Percentiles rank a stretch among this genome's conserved stretches.
phyloP scores from a whole-genome alignment of 2,329 filamentous ascomycete species.

The Fusarium heterosporum region DNA sequence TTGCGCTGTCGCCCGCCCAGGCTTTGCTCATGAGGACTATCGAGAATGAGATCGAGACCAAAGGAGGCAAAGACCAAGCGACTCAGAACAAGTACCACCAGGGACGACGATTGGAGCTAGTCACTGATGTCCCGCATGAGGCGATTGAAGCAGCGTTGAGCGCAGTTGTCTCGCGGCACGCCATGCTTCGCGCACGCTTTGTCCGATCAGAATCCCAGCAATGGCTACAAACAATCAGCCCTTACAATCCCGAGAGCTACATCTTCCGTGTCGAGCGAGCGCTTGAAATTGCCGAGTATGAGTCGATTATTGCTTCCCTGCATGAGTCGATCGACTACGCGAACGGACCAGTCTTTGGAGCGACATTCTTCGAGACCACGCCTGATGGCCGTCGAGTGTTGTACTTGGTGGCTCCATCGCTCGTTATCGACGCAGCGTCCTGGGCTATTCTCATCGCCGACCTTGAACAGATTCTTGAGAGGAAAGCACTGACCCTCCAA shows the following conservation, averaged over 20 bases:
- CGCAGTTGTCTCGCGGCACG: slow-evolving; percentile 11
- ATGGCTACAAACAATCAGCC: slow-evolving; percentile 13
- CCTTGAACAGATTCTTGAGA: slow-evolving; percentile 12
- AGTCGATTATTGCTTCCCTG: slow-evolving; percentile 8
- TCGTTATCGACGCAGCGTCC: slow-evolving; percentile 12
- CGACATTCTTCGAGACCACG: slow-evolving; percentile 11
- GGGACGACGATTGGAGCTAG: slow-evolving; percentile 9
- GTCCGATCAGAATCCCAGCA: slow-evolving; percentile 12
- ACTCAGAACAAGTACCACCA: slow-evolving; percentile 10
- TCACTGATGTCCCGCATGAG: slow-evolving; percentile 8
- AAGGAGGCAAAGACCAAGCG: slow-evolving; percentile 11
- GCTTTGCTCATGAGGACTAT: slow-evolving; percentile 12
- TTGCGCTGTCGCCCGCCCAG: slow-evolving; percentile 9
- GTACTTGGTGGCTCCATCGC: slow-evolving; percentile 9
- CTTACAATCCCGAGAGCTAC: slow-evolving; percentile 10
- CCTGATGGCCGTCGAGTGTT: slow-evolving; percentile 9
- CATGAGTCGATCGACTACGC: slow-evolving; percentile 5
- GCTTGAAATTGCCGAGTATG: slow-evolving; percentile 8
- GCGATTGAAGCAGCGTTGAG: slow-evolving; percentile 11
- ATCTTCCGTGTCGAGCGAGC: slow-evolving; percentile 8
- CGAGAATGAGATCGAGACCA: slow-evolving; percentile 8
- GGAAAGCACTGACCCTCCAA: slow-evolving; percentile 7
- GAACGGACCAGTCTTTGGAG: slow-evolving; percentile 7
- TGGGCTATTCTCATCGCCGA: slow-evolving; percentile 11
- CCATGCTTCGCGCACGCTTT: slow-evolving; percentile 14